phyloP scores from a whole-genome alignment of 2,329 filamentous ascomycete species.

The Hypoxylon sp. region DNA sequence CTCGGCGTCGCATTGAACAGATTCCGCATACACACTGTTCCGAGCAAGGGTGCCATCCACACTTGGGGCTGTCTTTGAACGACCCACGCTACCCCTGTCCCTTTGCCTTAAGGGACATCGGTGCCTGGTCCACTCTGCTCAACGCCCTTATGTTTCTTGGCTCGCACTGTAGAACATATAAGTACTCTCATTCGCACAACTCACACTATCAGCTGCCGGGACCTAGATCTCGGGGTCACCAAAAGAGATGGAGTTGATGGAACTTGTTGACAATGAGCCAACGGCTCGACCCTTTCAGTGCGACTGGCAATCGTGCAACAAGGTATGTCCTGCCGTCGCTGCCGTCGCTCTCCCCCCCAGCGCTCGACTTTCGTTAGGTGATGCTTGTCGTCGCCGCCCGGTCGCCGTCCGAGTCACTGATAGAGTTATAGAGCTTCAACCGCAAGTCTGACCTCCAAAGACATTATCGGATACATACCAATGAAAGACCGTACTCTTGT shows the following conservation, averaged over 20 bases:
- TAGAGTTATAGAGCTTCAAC: slow-evolving; percentile 74
- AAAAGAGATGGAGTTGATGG: slow-evolving; percentile 73
- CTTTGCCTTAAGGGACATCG: slow-evolving; percentile 44
- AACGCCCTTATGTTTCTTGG: slow-evolving; percentile 39
- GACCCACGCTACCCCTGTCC: slow-evolving; percentile 50
- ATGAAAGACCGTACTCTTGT: slow-evolving; percentile 77
- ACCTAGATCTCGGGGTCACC: slow-evolving; percentile 40
- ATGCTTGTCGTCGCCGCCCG: slow-evolving; percentile 12
- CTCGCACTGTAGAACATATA: slow-evolving; percentile 52
- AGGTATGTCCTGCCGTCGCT: slow-evolving; percentile 61
- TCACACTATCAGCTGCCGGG: slow-evolving; percentile 37
- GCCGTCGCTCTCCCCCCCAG: too few species aligned
- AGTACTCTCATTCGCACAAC: slow-evolving; percentile 50
- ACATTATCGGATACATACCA: slow-evolving; percentile 80
- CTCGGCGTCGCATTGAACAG: slow-evolving; percentile 57
- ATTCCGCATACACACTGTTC: slow-evolving; percentile 55
- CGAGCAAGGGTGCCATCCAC: slow-evolving; percentile 54
- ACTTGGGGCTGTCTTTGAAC: slow-evolving; percentile 50
- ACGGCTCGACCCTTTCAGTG: slow-evolving; percentile 74
- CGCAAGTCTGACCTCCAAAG: slow-evolving; percentile 79
- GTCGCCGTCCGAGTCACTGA: slow-evolving; percentile 35
- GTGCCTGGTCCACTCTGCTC: slow-evolving; percentile 47
- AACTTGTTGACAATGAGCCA: slow-evolving; percentile 75
- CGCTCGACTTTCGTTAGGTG: background rate
- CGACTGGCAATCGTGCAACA: slow-evolving; percentile 73